Evolutionary conservation across 164 flowering plant species (phyloP), one percentile per base, ranked within the genome.

Genomic region (Aristolochia californica): DNA sequence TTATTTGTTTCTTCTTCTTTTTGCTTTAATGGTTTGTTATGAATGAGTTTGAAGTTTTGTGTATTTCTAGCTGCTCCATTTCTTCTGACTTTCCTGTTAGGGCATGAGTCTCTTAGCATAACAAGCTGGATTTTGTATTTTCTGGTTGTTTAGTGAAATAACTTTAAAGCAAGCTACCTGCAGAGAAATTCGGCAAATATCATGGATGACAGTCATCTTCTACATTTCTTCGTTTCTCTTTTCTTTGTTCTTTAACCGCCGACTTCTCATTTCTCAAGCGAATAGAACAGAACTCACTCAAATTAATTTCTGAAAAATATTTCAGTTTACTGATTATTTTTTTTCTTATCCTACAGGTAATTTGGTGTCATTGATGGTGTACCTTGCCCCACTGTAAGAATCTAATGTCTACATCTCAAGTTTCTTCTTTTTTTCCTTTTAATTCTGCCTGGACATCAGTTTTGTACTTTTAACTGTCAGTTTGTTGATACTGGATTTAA

Each of bases 341-440:
- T 2, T 18, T 53, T 14, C 22, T 26, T 26, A 7, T 28, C 27
- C 24, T 53, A 1, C 34, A 80, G 85, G 85, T 28, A 81, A 78
- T 62, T n/a, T 77, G 24, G 56, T 76, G 60, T 77, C 82, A 13
- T 65, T 78, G 57, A 64, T 70, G 69, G 83, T 78, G 20, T 76
- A 68, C 71, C 76, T 81, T 30, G 66, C 85, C 18, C 85, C 85
- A 56, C 11, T 75, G 85, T 81, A 73, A 78, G 81, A 21, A 9
- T n/a, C n/a, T n/a, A 14, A 5, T 25, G n/a, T 22, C 14, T 14
- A 40, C 21, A 2, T n/a, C n/a, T n/a, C n/a, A n/a, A n/a, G n/a
- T n/a, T n/a, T n/a, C n/a, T n/a, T n/a, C n/a, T n/a, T n/a, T n/a
- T n/a, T n/a, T n/a, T n/a, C n/a, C n/a, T n/a, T n/a, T n/a, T n/a